Base-by-base conservation (phyloP, 2,329 filamentous ascomycete genomes). In the Aspergillus japonicus region DNA sequence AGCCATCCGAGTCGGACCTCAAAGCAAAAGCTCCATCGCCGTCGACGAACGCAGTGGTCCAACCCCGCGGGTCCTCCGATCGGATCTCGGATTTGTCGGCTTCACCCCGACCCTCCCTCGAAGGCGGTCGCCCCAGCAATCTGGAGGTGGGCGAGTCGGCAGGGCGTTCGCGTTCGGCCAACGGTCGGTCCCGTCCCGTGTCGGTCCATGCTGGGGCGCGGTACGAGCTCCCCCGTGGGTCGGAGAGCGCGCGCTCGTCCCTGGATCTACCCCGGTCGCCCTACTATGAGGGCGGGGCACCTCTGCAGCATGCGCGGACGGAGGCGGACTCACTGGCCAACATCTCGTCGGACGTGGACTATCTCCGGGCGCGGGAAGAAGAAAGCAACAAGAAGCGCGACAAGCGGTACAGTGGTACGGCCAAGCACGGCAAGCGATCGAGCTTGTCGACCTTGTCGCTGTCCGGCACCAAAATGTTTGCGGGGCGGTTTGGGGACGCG, bases 401-500 rank as follows among this genome's bases (percentile, higher is more conserved):
- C 59, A 80, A 82, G 66, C 81, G 85, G 35, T 75, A 80, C 31
- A 85, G 81, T 59, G 87, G 85, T 62, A 83, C 82, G 53, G 78
- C 81, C 24, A 88, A 86, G 68, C 85, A 88, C 64, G 78, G 79
- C 50, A 96, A 96, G 73, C 85, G 90, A 11, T 83, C 87, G 1
- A 95, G 91, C 73, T 77, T 96, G 63, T 83, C 85, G 12, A 85
- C 83, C 1, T 83, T 89, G 57, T 87, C 89, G 0, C 77, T 91
- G 19, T 87, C 89, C 6, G 87, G 87, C 44, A 90, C 89, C 26
- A 96, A 95, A 75, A 91, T 96, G 42, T 81, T 97, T n/a, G 89
- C 88, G 5, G 91, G 92, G 24, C 92, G 89, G 67, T 97, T 98
- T 73, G 92, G 93, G 0, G 93, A 97, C 69, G 93, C 94, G 3